Evolutionary conservation across 768 basidiomycete genomes (phyloP), one percentile per base, ranked within the genome.

Genomic region (Imleria badia): DNA sequence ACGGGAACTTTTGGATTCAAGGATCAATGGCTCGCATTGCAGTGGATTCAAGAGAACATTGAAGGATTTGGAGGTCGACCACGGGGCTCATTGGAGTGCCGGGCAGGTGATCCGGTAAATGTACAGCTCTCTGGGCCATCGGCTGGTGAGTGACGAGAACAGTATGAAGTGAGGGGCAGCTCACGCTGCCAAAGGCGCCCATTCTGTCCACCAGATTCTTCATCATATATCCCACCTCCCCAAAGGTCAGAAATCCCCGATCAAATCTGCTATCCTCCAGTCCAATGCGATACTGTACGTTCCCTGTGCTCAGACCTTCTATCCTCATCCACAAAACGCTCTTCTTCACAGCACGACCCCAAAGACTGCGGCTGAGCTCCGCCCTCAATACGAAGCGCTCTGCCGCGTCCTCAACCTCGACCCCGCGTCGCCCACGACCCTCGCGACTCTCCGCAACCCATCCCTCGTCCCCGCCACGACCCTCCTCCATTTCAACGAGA

Each of bases 1-100:
- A 75, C 15, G 89, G 90, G 3, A 92, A 91, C n/a, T 62, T 91
- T 85, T 66, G 89, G 89, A 1, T 91, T 91, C 74, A 91, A 90
- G 68, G 89, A 91, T 62, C 87, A 88, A 61, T 91, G 89, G 89
- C 63, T 87, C 19, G 89, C 84, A 1, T 63, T 91, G n/a, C 73
- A 80, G 60, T 91, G 89, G 88, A 73, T 91, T 23, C 80, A 75
- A 43, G 79, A 79, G 17, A 87, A 91, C 60, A 88, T 91, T 20
- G 67, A 67, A 36, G 71, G 73, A 0, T 91, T 91, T 58, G 90
- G 89, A 68, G 89, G 88, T 33, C 30, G n/a, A 38, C 29, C 26
- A 30, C 12, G 7, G 6, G 9, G 13, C 50, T 59, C 15, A 58
- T 45, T 8, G 13, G 30, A 11, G 20, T 31, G 5, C 9, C 48